Evolutionary conservation across 768 basidiomycete species (phyloP), one percentile per base, ranked within the genome.

Genomic region (Tulasnella calospora): DNA sequence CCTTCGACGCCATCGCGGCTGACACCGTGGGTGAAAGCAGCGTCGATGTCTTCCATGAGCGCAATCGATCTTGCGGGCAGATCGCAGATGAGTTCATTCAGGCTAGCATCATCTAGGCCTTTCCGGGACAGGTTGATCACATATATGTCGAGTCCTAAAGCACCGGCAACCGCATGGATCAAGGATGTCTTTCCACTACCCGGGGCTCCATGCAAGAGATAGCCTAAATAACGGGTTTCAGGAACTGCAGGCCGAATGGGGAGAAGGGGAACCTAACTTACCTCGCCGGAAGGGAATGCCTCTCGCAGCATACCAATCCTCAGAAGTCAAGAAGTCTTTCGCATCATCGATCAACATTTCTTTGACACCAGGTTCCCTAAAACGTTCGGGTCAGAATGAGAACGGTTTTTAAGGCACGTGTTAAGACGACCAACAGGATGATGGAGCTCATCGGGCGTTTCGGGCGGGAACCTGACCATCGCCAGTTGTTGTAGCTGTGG

Each of bases 21-120:
- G 73, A 88, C 80, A 30, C 85, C 84, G 67, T 85, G 86, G 41
- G 85, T 85, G 84, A 94, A 92, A 2, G 92, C 93, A 2, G 90
- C 92, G 80, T 95, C 94, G 76, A 94, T 91, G 82, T 94, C 94
- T 83, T 94, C 93, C 89, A 95, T 93, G 46, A 95, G 86, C 6
- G 90, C 89, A 77, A 94, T 91, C 81, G 91, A 93, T 80, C 87
- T 86, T 78, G 89, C 87, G n/a, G 93, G 93, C 1, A 94, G 86
- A 1, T 86, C 85, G 12, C 88, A 86, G 79, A 93, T 89, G 61
- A 93, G 85, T 55, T 89, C 86, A 74, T 85, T 87, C 35, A 93
- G 87, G 10, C 84, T 82, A 1, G 86, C 85, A 82, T 94, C 93
- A 81, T 93, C 92, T 67, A 94, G 83, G 12, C 89, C 89, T 19